Base-by-base conservation (phyloP, 2,329 filamentous ascomycete species). In the Pseudogymnoascus sp. region DNA sequence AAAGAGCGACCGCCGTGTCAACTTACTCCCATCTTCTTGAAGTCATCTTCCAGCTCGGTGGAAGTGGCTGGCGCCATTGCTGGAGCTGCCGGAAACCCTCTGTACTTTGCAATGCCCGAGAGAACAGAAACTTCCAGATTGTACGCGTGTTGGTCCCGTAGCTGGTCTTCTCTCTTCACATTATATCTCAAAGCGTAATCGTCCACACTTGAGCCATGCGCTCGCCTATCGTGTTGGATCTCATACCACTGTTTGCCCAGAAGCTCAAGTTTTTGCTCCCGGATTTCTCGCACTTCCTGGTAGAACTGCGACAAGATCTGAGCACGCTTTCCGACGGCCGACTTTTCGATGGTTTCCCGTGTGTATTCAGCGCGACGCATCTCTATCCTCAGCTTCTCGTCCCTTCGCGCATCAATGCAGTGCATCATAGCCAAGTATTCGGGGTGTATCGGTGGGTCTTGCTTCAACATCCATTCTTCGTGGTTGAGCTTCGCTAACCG, bases 71-170 rank as follows among this genome's bases (percentile, higher is more conserved):
- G 83, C 63, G 80, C 80, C 75, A 99, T 87, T 35, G 89, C 82
- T 18, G 94, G 94, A n/a, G 92, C 94, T 33, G 93, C 92, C 36
- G 94, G 94, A 75, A 99, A 99, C 25, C 94, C 94, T 70, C 96
- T 87, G 73, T 97, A 92, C 76, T 97, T 97, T 36, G 93, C 92
- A 60, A 97, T 82, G 37, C 93, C 93, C 5, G 92, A 87, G 62
- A 99, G 78, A 29, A 97, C 85, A 0, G 92, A 96, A 4, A 99
- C 92, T 73, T 99, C 94, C 67, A 88, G 89, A 73, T 96, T 97
- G 77, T 97, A 97, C 55, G 92, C 89, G 59, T 92, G 83, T 68
- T 96, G 92, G 65, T 97, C 89, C 65, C 85, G 82, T 64, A 96
- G 83, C 70, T 93, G 90, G 69, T 92, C 87, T 29, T 87, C 83